Evolutionary conservation across 2,329 filamentous ascomycete genomes (phyloP).

Genomic region (Aureobasidium leucospermi): DNA sequence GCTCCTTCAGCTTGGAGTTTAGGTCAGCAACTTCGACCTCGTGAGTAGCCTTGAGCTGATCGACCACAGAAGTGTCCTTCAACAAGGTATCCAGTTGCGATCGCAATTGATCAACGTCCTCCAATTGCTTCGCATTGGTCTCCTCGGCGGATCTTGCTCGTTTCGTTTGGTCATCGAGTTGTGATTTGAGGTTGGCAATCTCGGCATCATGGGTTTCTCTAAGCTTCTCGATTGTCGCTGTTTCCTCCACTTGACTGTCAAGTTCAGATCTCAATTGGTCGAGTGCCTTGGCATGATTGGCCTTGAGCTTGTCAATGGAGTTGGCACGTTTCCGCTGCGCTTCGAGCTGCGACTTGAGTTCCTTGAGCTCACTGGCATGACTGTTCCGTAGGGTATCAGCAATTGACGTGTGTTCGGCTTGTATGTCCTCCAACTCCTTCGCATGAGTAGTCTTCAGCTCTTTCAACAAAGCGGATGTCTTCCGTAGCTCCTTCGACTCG

Average conservation of each 20-base stretch:
- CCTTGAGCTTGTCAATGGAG: constrained; percentile 10
- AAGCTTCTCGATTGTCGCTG: background rate
- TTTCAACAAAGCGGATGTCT: background rate
- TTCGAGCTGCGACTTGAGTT: constrained; percentile 22
- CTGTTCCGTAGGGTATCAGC: constrained; percentile 7
- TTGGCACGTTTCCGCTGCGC: constrained; percentile 15
- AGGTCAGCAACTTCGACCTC: background rate
- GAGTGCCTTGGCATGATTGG: constrained; percentile 6
- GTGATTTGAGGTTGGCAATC: background rate
- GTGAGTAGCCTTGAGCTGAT: background rate
- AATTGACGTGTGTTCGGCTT: background rate
- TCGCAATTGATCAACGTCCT: background rate
- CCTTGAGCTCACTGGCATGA: constrained; percentile 20
- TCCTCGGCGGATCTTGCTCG: background rate
- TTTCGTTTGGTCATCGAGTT: background rate
- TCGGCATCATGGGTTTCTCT: background rate
- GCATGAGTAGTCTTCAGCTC: background rate
- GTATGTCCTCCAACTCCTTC: background rate
- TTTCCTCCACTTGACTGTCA: background rate
- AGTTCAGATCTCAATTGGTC: constrained; percentile 5
- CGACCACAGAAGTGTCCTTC: background rate
- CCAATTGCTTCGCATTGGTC: background rate
- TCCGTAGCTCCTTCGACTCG: background rate
- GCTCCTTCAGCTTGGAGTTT: background rate
- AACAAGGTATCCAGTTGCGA: background rate